Evolutionary conservation across 768 basidiomycete species (phyloP).

Genomic region (Boletus reticulatus): DNA sequence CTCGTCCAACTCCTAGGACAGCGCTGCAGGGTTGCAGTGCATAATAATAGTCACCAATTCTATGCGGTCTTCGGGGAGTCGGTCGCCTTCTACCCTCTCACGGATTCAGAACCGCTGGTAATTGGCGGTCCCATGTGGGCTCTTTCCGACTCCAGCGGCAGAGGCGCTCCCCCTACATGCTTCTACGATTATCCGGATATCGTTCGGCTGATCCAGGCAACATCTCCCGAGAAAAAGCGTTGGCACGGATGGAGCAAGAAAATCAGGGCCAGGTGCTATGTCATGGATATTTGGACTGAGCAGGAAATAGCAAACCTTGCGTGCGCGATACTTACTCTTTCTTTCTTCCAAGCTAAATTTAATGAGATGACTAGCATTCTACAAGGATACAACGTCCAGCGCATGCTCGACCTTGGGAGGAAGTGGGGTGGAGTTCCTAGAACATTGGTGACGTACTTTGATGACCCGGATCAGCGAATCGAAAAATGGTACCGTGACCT

Average conservation of each 20-base stretch:
- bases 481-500: rapidly evolving
- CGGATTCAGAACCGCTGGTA: not conserved
- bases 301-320: too few relatives aligned
- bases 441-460: not conserved
- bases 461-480: not conserved
- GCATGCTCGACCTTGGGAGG: not conserved
- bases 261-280: too few relatives aligned
- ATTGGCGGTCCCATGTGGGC: not conserved
- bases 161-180: too few relatives aligned
- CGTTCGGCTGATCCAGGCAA: not conserved
- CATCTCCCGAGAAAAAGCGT: not conserved
- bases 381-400: not conserved
- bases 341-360: not conserved
- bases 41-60: too few relatives aligned
- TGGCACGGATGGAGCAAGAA: too few relatives aligned
- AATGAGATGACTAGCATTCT: not conserved
- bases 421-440: not conserved
- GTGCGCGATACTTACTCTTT: too few relatives aligned
- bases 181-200: not conserved
- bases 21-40: too few relatives aligned
- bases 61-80: too few relatives aligned
- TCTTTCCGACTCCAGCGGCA: not conserved
- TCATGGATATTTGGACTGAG: too few relatives aligned
- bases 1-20: too few relatives aligned
- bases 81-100: too few relatives aligned